phyloP scores from a whole-genome alignment of 768 basidiomycete species.

The Russula sp. region DNA sequence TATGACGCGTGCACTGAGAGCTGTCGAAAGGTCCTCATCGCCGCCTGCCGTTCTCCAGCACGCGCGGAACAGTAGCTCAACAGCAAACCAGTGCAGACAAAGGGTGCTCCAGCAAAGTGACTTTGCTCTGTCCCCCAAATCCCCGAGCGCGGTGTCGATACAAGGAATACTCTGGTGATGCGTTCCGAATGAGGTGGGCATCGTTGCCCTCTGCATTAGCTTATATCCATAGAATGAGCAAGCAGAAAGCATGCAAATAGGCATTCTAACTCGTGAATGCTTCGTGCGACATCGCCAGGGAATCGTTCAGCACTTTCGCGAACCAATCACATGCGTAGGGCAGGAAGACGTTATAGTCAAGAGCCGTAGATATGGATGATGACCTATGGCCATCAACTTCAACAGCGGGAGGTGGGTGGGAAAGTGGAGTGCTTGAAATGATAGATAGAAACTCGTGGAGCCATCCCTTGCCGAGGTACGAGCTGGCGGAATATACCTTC shows the following conservation, averaged over 20 bases:
- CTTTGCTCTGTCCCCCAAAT: background rate
- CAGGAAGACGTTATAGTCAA: constrained; percentile 32
- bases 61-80: constrained; percentile 14
- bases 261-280: constrained; percentile 34
- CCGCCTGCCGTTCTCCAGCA: background rate
- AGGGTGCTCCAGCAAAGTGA: background rate
- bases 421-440: constrained; percentile 27
- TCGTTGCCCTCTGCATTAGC: background rate
- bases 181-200: constrained; percentile 11
- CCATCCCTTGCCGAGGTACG: constrained; percentile 54
- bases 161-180: constrained; percentile 12
- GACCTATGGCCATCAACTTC: constrained; percentile 38
- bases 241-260: constrained; percentile 31
- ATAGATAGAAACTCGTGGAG: constrained; percentile 49
- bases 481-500: constrained; percentile 40
- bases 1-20: constrained; percentile 1
- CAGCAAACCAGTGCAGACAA: constrained; percentile 17
- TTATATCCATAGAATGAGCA: constrained; percentile 14
- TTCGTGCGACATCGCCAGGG: constrained; percentile 37
- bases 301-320: constrained; percentile 35
- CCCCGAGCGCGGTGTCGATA: constrained; percentile 9
- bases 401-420: constrained; percentile 28
- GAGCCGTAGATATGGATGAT: constrained; percentile 35
- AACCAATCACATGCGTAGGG: constrained; percentile 18
- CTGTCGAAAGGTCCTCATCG: constrained; percentile 9